phyloP scores from a whole-genome alignment of 192 early-diverging fungal genomes.

The Coemansia sp. region DNA sequence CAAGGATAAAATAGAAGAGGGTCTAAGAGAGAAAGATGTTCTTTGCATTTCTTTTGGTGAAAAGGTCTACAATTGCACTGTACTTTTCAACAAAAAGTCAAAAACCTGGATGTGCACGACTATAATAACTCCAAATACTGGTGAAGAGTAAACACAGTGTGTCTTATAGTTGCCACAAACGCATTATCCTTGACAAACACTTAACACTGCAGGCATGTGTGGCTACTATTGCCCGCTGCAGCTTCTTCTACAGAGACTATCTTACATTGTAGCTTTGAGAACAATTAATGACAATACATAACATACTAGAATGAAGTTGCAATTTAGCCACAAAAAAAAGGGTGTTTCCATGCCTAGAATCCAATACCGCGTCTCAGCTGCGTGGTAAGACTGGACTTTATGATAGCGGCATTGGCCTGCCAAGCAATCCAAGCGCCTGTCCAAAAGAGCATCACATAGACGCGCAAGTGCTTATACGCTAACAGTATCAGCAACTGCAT shows the following conservation, averaged over 20 bases:
- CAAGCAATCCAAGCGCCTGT: constrained; percentile 38
- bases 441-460: constrained; percentile 41
- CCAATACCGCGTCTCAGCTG: constrained; percentile 35
- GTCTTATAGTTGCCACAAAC: not conserved
- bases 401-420: constrained; percentile 44
- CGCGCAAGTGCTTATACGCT: constrained; percentile 41
- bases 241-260: not conserved
- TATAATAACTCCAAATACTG: not conserved
- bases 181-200: not conserved
- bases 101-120: not conserved
- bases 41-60: not conserved
- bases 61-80: not conserved
- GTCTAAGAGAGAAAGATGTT: too few species aligned
- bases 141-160: not conserved
- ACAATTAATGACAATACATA: not conserved
- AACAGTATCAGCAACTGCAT: constrained; percentile 30
- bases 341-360: too few species aligned
- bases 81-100: not conserved
- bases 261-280: not conserved
- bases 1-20: too few species aligned
- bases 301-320: not conserved
- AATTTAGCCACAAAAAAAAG: too few species aligned
- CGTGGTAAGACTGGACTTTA: constrained; percentile 29
- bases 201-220: not conserved
- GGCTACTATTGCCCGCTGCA: not conserved